Evolutionary conservation across 2,329 filamentous ascomycete species (phyloP), one percentile per base, ranked within the genome.

Genomic region (Fusarium haematococcum): DNA sequence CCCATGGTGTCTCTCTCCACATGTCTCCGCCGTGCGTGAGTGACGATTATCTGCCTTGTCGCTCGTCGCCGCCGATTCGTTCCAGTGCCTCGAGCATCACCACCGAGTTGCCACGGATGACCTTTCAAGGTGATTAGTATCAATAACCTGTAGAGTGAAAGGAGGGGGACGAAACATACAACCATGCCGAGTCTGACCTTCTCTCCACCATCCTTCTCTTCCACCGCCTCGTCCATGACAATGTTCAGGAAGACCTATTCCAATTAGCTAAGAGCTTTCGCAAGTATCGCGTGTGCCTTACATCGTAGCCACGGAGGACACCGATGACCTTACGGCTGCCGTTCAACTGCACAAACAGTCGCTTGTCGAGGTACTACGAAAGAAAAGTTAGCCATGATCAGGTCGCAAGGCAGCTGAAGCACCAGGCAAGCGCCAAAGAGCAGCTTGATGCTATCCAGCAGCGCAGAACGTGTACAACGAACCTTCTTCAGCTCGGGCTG

Each of bases 401-500:
- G 18, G 39, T 65, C 32, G 62, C 59, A 63, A 69, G 27, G 52
- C 33, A 5, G 33, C 35, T 25, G 16, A 30, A 16, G 32, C 6
- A 0, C 2, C 6, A 1, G 14, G 8, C 2, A 10, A 14, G 13
- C 11, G 20, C 11, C 16, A 6, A 8, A 14, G 30, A 25, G 6
- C 18, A n/a, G 18, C 39, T 33, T 8, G 23, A 18, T n/a, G 1
- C 6, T 30, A 23, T 32, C 43, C 37, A 35, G 68, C 37, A 48
- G 6, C 20, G 35, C 7, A 18, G 35, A n/a, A 30, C 3, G 27
- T 14, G 14, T n/a, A 4, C 4, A 11, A 67, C 77, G 30, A 86
- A 97, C 97, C 92, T 98, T 99, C 87, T 98, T 99, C 74, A 99
- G 91, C 88, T 99, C 97, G 80, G 97, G 97, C 87, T 98, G 97